Conservation (phyloP, 2,329 filamentous ascomycete genomes). For the Aureobasidium namibiae region DNA sequence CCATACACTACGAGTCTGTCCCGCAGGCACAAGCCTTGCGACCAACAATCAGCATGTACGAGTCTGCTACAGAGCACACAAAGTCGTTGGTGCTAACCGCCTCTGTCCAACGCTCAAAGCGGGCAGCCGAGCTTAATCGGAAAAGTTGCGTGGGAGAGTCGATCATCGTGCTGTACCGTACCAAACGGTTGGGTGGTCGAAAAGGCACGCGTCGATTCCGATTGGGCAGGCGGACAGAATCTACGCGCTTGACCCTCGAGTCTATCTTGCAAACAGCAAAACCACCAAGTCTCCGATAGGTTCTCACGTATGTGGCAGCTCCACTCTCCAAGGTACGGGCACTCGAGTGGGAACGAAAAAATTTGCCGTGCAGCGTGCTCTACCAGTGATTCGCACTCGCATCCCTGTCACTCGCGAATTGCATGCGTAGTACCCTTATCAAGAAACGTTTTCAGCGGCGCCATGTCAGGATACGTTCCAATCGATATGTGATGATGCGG, state of each 20-base stretch:
- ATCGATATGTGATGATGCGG: background rate
- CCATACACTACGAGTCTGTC: background rate
- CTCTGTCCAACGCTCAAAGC: background rate
- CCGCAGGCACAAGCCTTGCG: background rate
- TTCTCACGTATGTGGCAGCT: no score
- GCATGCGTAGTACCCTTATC: background rate
- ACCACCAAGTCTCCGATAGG: no score
- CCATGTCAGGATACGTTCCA: background rate
- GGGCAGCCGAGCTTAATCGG: constrained; percentile 1
- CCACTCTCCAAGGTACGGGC: background rate
- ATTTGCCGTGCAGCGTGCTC: background rate
- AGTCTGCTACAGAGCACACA: constrained; percentile 2
- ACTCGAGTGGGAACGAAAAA: background rate
- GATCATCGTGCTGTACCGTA: background rate
- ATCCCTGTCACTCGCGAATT: background rate
- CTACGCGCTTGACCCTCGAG: constrained; percentile 2
- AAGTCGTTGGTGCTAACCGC: constrained; percentile 7
- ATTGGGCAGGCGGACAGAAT: background rate
- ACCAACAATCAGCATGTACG: constrained; percentile 7
- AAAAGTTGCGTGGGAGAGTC: constrained; percentile 1
- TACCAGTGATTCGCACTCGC: no score
- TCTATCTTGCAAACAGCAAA: constrained; percentile 4
- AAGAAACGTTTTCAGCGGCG: background rate
- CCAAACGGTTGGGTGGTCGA: background rate
- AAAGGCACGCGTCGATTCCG: background rate